phyloP scores from a whole-genome alignment of 2,329 filamentous ascomycete species.

The Ceratocystis ficicola region DNA sequence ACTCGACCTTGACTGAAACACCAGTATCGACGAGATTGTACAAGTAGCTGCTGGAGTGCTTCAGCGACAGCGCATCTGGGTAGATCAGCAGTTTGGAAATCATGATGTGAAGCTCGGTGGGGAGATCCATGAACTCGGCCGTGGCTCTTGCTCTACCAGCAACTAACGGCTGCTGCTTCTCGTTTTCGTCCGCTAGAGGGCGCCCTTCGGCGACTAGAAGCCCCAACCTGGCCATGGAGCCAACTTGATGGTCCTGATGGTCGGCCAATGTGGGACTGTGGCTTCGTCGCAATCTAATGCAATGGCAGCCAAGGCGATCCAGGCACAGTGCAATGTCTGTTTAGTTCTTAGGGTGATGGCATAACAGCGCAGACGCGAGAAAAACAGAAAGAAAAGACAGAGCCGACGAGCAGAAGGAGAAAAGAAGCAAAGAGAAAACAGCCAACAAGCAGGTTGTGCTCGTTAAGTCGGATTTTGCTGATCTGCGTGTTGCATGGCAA shows the following conservation, averaged over 20 bases:
- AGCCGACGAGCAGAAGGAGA: neutral
- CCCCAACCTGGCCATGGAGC: neutral
- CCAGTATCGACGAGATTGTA: constrained; percentile 54
- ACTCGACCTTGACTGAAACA: constrained; percentile 52
- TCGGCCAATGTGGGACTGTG: neutral
- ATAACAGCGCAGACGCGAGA: neutral
- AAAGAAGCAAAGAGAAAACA: neutral
- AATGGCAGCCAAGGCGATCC: no score
- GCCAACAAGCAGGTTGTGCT: neutral
- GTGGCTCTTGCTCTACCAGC: constrained; percentile 25
- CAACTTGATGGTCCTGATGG: neutral
- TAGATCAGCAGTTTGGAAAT: constrained; percentile 51
- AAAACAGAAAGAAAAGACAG: neutral
- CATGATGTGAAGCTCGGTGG: constrained; percentile 54
- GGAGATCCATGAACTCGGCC: constrained; percentile 39
- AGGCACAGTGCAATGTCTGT: no score
- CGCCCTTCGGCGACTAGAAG: neutral
- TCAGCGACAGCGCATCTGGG: constrained; percentile 58
- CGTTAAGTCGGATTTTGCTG: neutral
- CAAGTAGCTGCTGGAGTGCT: constrained; percentile 53
- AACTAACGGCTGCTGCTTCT: neutral
- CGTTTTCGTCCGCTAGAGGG: constrained; percentile 26
- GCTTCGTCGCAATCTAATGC: no score
- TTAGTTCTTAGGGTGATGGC: neutral
- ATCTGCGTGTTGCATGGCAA: neutral